Base-by-base conservation (phyloP, 179 eudicot genomes). In the Camellia oleifera region DNA sequence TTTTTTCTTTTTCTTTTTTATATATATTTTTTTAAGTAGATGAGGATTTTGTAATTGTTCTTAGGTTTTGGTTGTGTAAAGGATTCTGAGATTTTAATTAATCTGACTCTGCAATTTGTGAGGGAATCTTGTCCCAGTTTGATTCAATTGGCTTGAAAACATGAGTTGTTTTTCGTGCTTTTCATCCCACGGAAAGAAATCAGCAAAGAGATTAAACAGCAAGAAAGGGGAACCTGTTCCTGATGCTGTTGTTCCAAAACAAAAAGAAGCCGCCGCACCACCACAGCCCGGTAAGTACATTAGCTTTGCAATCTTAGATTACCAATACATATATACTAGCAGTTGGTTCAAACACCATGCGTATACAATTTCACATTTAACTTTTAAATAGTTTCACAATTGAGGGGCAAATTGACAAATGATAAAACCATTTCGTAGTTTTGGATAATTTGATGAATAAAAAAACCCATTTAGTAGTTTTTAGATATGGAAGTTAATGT, bases 91-190 rank as follows among this genome's bases (percentile, higher is more conserved):
- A 54, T 40, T 76, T 5, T 32, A 48, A 15, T 60, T 3, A 61
- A 12, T 14, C 40, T 62, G 12, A 7, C 10, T 45, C 18, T 61
- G 50, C 9, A 17, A 66, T 65, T 52, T 23, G 7, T 15, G 26
- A 66, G 9, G 48, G 50, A 76, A 67, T 18, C 11, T 44, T 65
- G 7, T 20, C 10, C 67, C 74, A 60, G 68, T 75, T 13, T 57
- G 46, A 54, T 67, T 69, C 61, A 66, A 10, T 76, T 56, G 75
- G 56, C 50, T 69, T 3, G 48, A 79, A 66, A 26, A 85, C 14
- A 93, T 92, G 98, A 87, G 90, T 81, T 90, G 97, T 81, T 90
- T 94, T 85, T 87, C 94, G 72, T 94, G 98, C 78, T 94, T 94
- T 87, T 88, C 94, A 52, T 92, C 92, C 50, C 86, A 84, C 53